Conservation (phyloP, 208 protist genomes). For the Trypanosoma platydactyli region DNA sequence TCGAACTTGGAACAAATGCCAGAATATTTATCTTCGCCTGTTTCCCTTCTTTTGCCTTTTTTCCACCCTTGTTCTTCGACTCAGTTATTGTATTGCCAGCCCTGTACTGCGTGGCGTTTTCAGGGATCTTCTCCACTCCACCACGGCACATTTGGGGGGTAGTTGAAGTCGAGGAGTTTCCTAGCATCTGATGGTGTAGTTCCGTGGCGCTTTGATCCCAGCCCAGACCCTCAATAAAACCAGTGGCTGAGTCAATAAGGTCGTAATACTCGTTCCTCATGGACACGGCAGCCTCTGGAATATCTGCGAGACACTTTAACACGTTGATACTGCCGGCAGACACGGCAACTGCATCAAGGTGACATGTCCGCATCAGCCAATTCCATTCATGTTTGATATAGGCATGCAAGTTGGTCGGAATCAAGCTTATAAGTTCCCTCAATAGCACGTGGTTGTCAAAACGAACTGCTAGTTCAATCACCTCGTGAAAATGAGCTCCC, state of each 20-base stretch:
- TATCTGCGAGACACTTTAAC: constrained; percentile 39
- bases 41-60: background rate
- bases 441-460: constrained; percentile 70
- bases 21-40: constrained; percentile 1
- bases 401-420: constrained; percentile 21
- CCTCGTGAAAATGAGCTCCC: constrained; percentile 42
- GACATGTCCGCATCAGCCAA: constrained; percentile 44
- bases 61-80: background rate
- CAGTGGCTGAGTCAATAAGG: constrained; percentile 66
- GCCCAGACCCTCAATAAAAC: constrained; percentile 46
- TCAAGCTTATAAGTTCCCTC: constrained; percentile 39
- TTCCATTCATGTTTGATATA: constrained; percentile 27
- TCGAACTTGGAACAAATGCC: background rate
- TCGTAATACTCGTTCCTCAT: constrained; percentile 68
- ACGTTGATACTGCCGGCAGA: constrained; percentile 56
- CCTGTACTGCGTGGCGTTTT: background rate
- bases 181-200: background rate
- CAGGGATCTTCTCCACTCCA: background rate
- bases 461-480: constrained; percentile 70
- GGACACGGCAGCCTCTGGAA: constrained; percentile 27
- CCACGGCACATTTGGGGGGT: too few relatives aligned
- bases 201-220: background rate
- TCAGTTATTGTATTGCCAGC: background rate
- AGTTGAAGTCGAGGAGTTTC: background rate
- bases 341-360: constrained; percentile 66